Evolutionary conservation across 2,329 filamentous ascomycete genomes (phyloP), one percentile per base, ranked within the genome.

Genomic region (Camillea tinctor): DNA sequence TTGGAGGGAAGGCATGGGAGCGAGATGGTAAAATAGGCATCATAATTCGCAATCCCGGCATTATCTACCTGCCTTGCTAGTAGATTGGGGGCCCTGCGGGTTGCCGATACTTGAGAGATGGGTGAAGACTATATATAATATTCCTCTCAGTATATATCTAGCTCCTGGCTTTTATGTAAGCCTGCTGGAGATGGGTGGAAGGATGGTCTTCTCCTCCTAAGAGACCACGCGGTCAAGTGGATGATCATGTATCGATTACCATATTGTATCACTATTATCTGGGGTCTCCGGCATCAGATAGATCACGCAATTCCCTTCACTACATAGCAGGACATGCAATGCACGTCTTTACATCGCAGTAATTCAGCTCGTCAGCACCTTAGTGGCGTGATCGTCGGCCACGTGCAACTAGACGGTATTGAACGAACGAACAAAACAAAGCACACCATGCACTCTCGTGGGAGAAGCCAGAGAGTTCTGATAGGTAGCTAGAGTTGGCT

Each of bases 1-100:
- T 1, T 96, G 92, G 91, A 85, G 81, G 68, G 89, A 91, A 60
- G 82, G 82, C 1, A 65, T 77, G 23, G 81, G 81, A 1, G 80
- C 78, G 19, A 63, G 56, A 52, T 68, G 56, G 60, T 68, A 50
- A 61, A 24, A 26, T 22, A 19, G 36, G 13, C 36, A n/a, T 44
- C 36, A 24, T 22, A 30, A 20, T 30, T 5, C 15, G 20, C 5
- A 13, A 23, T 52, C 20, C 22, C 15, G 40, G 20, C 19, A 49
- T 17, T 22, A 22, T 26, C 13, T 30, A 13, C 26, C 26, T 30
- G 13, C 26, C 26, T 6, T 6, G 6, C 13, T 13, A 13, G 36
- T 26, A 26, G n/a, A 44, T 44, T n/a, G n/a, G n/a, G n/a, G n/a
- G n/a, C n/a, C 13, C n/a, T n/a, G 36, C 13, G 36, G n/a, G 36